Conservation (phyloP, 192 early-diverging fungal species). For the Coemansia sp. region DNA sequence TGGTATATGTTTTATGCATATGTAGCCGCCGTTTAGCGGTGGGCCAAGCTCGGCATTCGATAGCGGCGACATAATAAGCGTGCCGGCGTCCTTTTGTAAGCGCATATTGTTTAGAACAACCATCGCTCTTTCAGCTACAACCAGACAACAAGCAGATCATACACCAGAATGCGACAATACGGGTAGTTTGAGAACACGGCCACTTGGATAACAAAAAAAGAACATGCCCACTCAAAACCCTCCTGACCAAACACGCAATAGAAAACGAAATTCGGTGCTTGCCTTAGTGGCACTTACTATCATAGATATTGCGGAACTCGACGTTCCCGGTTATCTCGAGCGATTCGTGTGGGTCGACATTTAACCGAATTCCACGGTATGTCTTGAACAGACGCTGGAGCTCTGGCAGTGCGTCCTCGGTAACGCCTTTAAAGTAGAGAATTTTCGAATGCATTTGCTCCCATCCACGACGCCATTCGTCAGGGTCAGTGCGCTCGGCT, state of each 20-base stretch:
- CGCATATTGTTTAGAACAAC: constrained; percentile 38
- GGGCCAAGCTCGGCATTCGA: constrained; percentile 26
- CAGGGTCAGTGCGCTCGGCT: constrained; percentile 5
- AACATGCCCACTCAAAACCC: not conserved
- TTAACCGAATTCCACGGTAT: constrained; percentile 46
- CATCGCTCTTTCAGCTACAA: constrained; percentile 56
- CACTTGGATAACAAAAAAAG: not conserved
- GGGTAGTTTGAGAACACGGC: not conserved
- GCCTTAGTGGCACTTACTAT: constrained; percentile 36
- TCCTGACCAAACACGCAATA: not conserved
- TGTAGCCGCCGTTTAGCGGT: constrained; percentile 35
- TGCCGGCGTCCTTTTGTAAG: constrained; percentile 33
- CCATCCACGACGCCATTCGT: constrained; percentile 46
- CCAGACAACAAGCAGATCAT: constrained; percentile 7
- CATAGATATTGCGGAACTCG: constrained; percentile 52
- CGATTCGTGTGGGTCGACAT: constrained; percentile 47
- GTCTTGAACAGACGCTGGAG: constrained; percentile 55
- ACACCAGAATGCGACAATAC: not conserved
- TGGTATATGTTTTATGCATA: constrained; percentile 55
- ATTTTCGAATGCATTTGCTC: constrained; percentile 32
- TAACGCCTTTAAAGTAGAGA: constrained; percentile 53
- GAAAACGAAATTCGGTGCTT: not conserved
- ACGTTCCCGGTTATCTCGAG: constrained; percentile 45
- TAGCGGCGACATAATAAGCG: constrained; percentile 51
- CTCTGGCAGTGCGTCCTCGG: constrained; percentile 45